These are phyloP conservation scores for Candida maris DNA, from an alignment of 805 yeast species.

Conservation along the genomic window DNA sequence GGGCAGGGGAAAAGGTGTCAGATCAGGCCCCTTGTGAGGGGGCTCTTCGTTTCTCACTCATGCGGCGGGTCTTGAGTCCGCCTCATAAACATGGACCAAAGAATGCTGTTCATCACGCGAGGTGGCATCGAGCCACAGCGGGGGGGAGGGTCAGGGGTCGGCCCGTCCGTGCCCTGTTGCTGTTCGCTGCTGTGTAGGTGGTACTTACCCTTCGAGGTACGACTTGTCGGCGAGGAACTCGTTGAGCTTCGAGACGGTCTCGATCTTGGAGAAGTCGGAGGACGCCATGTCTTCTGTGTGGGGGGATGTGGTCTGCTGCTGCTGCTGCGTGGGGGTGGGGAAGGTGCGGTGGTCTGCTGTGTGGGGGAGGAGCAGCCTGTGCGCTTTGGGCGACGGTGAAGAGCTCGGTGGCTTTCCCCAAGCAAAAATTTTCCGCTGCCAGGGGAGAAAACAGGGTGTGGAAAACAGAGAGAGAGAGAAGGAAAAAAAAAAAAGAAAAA, in stretches of 20 bases:
- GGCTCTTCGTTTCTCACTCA: conserved; percentile 65
- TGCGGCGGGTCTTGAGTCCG: conserved; percentile 92
- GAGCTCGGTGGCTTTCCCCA: no score
- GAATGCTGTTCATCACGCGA: conserved; percentile 27
- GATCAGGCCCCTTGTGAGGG: conserved; percentile 31
- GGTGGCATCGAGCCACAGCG: neutral
- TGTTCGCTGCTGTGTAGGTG: neutral
- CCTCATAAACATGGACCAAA: conserved; percentile 98
- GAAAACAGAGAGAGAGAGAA: no score
- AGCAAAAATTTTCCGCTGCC: no score
- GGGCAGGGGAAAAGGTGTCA: no score
- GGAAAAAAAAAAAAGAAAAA: no score
- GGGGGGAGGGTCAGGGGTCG: neutral
- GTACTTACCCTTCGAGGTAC: conserved; percentile 91
- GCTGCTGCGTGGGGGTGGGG: no score
- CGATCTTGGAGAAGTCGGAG: conserved; percentile 78
- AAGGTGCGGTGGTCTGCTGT: no score
- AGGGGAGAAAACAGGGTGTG: no score
- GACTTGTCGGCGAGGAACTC: conserved; percentile 87
- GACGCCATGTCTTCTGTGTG: conserved; percentile 53
- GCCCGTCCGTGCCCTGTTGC: neutral
- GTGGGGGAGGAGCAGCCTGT: no score
- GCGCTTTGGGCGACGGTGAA: no score
- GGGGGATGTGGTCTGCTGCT: no score
- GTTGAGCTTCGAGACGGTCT: conserved; percentile 72